Evolutionary conservation across 352 stramenopile genomes (phyloP), one percentile per base, ranked within the genome.

Genomic region (Phytophthora nicotianae): DNA sequence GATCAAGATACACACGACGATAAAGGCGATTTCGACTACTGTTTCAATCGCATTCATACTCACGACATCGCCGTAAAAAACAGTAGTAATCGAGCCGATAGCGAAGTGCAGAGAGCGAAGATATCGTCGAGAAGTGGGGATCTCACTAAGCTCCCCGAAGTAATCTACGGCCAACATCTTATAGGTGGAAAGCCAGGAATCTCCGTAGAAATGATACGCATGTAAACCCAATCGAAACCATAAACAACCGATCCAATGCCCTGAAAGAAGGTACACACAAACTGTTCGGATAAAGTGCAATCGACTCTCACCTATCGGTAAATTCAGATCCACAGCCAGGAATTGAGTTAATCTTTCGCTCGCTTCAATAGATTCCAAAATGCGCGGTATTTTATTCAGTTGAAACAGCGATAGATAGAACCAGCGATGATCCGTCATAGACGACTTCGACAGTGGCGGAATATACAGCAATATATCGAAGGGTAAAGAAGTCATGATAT

Each of bases 61-160:
- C 32, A 75, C 75, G 9, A 91, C 86, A 38, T 91, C 82, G 0
- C 82, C 80, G 40, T 89, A 91, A 17, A 89, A 89, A 3, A 89
- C 75, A 1, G 82, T 91, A 1, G 82, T 80, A 57, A 89, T 89
- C 11, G 82, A 89, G 10, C 79, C 79, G 6, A 74, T 73, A 0
- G 76, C 72, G 42, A 89, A 91, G 38, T 91, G 81, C 6, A 84
- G 61, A 13, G 79, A 78, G 1, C 79, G 79, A 21, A 89, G 33
- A 54, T 91, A 91, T 6, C 72, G 70, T 6, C 79, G 69, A 14
- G 65, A 62, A 3, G 70, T 68, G 2, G 77, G 71, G n/a, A 89
- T 65, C 4, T 76, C 67, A 3, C 58, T 65, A 5, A 89, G 37
- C 17, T 68, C 62, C 2, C 55, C 72, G 42, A 89, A 88, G 29